These are phyloP conservation scores for Claviceps cyperi DNA, from an alignment of 2,329 filamentous ascomycete species.

Conservation along the genomic window DNA sequence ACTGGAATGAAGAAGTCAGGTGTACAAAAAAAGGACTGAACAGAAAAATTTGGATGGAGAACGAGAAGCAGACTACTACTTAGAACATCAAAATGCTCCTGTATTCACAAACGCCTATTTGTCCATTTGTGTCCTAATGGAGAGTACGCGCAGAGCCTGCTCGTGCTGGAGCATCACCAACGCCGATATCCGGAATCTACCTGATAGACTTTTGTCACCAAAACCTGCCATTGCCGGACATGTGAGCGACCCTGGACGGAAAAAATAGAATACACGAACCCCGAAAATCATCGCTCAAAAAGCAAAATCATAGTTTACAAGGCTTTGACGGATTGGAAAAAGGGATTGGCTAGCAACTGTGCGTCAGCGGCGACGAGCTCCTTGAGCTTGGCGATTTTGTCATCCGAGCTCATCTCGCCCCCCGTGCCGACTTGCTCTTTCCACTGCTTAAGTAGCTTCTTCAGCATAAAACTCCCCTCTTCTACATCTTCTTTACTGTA, in stretches of 20 bases:
- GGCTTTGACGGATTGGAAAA: constrained; percentile 52
- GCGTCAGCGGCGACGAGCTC: constrained; percentile 64
- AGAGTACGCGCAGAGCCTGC: background rate
- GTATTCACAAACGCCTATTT: background rate
- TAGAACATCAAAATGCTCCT: background rate
- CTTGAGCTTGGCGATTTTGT: constrained; percentile 66
- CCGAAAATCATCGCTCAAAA: background rate
- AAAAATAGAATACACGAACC: background rate
- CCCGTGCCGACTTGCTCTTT: constrained; percentile 56
- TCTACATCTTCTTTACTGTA: constrained; percentile 80
- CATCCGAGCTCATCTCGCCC: constrained; percentile 47
- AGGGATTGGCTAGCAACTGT: constrained; percentile 48
- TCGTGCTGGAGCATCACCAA: background rate
- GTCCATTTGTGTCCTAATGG: background rate
- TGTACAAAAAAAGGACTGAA: background rate
- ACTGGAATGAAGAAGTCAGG: background rate
- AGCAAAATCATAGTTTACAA: constrained; percentile 21
- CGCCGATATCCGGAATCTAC: background rate
- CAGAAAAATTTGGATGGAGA: background rate
- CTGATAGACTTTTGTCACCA: background rate
- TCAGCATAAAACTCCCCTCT: constrained; percentile 71
- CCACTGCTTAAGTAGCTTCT: constrained; percentile 72
- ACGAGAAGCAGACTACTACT: background rate
- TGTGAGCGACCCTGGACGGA: too few species aligned
- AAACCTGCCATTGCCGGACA: background rate